A percentile compares a stretch with the other conserved stretches of the same genome.
Conservation (phyloP, 352 stramenopile species). For the Phytophthora aleatoria region DNA sequence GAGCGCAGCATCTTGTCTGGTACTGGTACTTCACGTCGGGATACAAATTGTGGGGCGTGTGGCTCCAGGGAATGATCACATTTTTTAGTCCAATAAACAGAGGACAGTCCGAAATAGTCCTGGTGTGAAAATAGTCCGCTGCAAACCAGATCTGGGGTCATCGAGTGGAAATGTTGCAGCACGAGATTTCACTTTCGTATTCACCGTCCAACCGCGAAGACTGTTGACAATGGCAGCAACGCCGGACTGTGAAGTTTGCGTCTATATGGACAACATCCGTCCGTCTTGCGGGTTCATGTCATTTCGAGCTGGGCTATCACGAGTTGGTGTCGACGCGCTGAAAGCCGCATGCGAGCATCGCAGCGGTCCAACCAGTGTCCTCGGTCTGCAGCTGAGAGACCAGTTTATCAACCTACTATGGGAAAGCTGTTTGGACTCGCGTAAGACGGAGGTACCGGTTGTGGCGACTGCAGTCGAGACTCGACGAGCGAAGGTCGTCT, state of each 20-base stretch:
- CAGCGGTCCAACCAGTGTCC: background rate
- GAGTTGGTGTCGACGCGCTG: constrained; percentile 3
- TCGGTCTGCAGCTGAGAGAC: constrained; percentile 14
- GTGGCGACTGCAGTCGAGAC: background rate
- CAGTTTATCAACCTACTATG: constrained; percentile 14
- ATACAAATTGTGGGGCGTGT: constrained; percentile 26
- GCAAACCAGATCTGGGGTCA: constrained; percentile 6
- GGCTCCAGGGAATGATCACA: constrained; percentile 1
- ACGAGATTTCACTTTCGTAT: background rate
- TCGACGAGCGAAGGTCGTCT: background rate
- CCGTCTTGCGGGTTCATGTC: constrained; percentile 5
- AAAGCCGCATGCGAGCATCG: constrained; percentile 6
- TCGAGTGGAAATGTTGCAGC: background rate
- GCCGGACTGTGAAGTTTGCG: constrained; percentile 4
- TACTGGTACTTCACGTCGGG: constrained; percentile 20
- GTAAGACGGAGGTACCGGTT: background rate
- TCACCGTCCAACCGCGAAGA: background rate
- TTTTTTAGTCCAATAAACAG: constrained; percentile 1
- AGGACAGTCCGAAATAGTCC: background rate
- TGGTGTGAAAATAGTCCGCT: background rate
- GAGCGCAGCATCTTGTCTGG: constrained; percentile 36
- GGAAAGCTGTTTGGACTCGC: constrained; percentile 6
- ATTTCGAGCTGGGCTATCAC: constrained; percentile 8
- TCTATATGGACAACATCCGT: background rate
- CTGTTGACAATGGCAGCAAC: background rate